Evolutionary conservation across 345 rosid species (phyloP).

Genomic region (Hibiscus trionum): DNA sequence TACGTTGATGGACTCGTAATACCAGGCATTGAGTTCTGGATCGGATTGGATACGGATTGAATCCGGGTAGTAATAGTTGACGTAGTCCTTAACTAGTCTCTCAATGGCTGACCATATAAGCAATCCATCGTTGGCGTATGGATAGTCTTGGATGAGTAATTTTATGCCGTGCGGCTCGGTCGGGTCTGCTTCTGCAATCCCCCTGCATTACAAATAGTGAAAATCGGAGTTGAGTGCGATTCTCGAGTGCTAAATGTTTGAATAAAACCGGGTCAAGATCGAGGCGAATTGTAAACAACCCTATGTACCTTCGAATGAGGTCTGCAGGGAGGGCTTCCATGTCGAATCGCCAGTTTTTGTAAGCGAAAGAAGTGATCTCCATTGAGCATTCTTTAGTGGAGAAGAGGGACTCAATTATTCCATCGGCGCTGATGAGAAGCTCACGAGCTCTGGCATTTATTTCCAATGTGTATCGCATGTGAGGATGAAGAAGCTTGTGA

Average conservation of each 20-base stretch:
- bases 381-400: slow-evolving; percentile 73
- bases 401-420: slow-evolving; percentile 77
- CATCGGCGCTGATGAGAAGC: slow-evolving; percentile 63
- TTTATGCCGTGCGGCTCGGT: slow-evolving; percentile 4
- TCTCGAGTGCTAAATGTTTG: too few relatives aligned
- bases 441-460: slow-evolving; percentile 88
- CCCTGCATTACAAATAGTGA: slow-evolving; percentile 31
- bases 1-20: slow-evolving; percentile 3
- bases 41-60: slow-evolving; percentile 15
- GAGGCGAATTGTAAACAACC: not conserved
- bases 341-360: slow-evolving; percentile 71
- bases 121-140: slow-evolving; percentile 13
- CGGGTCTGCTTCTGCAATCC: slow-evolving; percentile 60
- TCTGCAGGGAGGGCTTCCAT: slow-evolving; percentile 87
- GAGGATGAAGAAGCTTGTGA: slow-evolving; percentile 81
- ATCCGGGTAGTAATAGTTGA: slow-evolving; percentile 12
- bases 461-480: slow-evolving; percentile 88
- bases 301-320: slow-evolving; percentile 69
- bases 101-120: slow-evolving; percentile 12
- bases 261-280: not conserved
- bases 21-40: slow-evolving; percentile 3
- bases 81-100: slow-evolving; percentile 3
- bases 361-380: slow-evolving; percentile 79
- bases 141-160: slow-evolving; percentile 4
- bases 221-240: not conserved